phyloP scores from a whole-genome alignment of 2,329 filamentous ascomycete species.

The Plectosphaerella sp. region DNA sequence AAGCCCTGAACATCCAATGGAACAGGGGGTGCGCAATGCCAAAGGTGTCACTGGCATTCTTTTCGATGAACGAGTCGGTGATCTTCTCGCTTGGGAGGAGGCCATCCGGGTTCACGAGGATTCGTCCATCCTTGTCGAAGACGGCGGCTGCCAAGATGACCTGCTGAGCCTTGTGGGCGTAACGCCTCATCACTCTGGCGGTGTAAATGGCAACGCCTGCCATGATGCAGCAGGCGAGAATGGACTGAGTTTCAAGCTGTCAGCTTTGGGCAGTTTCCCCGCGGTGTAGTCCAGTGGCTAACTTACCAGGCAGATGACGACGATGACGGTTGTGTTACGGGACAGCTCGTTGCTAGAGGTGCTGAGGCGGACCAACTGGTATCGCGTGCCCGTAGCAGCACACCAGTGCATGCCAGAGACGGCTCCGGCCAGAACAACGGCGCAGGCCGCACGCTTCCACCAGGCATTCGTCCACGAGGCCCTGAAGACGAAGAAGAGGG shows the following conservation, averaged over 20 bases:
- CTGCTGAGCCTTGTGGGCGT: constrained; percentile 56
- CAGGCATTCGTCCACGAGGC: constrained; percentile 73
- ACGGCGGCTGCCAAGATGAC: constrained; percentile 57
- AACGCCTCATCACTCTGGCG: constrained; percentile 46
- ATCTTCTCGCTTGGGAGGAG: constrained; percentile 70
- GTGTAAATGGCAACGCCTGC: constrained; percentile 50
- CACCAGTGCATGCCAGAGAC: constrained; percentile 90
- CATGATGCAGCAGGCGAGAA: constrained; percentile 57
- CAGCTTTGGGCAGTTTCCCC: background rate
- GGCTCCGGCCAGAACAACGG: constrained; percentile 63
- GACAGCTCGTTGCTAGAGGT: constrained; percentile 38
- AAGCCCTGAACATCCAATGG: constrained; percentile 82
- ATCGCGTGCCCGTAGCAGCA: constrained; percentile 66
- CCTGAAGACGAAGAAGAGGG: constrained; percentile 73
- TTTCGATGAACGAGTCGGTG: constrained; percentile 70
- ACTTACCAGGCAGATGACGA: constrained; percentile 67
- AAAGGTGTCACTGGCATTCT: constrained; percentile 65
- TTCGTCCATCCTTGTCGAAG: constrained; percentile 61
- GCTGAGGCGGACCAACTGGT: constrained; percentile 49
- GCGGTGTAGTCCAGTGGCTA: background rate
- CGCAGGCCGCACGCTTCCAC: constrained; percentile 69
- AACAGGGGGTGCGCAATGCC: constrained; percentile 74
- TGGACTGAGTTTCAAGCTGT: constrained; percentile 38
- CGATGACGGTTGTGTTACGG: constrained; percentile 64
- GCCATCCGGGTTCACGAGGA: constrained; percentile 68